Evolutionary conservation across 2,329 filamentous ascomycete species (phyloP).

Genomic region (Penicillium sp.): DNA sequence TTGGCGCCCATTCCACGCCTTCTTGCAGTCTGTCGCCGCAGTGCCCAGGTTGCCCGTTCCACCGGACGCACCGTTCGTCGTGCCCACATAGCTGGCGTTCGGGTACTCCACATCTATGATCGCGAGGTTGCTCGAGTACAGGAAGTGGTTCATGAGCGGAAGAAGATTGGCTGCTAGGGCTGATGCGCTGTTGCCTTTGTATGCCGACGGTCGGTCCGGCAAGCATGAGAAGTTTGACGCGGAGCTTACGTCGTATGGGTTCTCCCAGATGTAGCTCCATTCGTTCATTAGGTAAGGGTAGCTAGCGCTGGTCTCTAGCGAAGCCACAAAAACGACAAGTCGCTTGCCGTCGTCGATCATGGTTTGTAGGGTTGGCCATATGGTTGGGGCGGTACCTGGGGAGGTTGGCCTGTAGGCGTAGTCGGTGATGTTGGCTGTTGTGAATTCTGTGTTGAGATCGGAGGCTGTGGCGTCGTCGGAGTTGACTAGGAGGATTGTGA

Average conservation of each 20-base stretch:
- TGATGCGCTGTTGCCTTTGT: slow-evolving; percentile 45
- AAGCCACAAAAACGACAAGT: slow-evolving; percentile 67
- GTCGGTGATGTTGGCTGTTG: slow-evolving; percentile 57
- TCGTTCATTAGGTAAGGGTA: slow-evolving; percentile 47
- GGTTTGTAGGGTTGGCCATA: slow-evolving; percentile 70
- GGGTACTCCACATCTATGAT: slow-evolving; percentile 59
- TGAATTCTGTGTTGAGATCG: slow-evolving; percentile 56
- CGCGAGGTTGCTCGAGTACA: slow-evolving; percentile 54
- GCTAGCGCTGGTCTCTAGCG: slow-evolving; percentile 33
- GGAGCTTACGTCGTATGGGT: slow-evolving; percentile 62
- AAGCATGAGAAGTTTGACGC: slow-evolving; percentile 69
- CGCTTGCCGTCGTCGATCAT: slow-evolving; percentile 65
- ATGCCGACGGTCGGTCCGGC: slow-evolving; percentile 61
- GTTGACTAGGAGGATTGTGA: slow-evolving; percentile 73
- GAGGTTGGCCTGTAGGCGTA: slow-evolving; percentile 60
- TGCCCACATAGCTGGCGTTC: slow-evolving; percentile 57
- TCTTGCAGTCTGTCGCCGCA: slow-evolving; percentile 52
- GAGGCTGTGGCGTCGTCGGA: slow-evolving; percentile 57
- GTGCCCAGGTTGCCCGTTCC: slow-evolving; percentile 53
- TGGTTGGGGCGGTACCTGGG: slow-evolving; percentile 40
- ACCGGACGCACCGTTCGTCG: slow-evolving; percentile 64
- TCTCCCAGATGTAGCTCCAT: slow-evolving; percentile 64
- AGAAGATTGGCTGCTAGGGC: slow-evolving; percentile 61
- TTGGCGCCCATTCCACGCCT: slow-evolving; percentile 55
- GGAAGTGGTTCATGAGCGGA: slow-evolving; percentile 78